Conservation (phyloP, 2,329 filamentous ascomycete genomes). For the Botryotinia narcissicola region DNA sequence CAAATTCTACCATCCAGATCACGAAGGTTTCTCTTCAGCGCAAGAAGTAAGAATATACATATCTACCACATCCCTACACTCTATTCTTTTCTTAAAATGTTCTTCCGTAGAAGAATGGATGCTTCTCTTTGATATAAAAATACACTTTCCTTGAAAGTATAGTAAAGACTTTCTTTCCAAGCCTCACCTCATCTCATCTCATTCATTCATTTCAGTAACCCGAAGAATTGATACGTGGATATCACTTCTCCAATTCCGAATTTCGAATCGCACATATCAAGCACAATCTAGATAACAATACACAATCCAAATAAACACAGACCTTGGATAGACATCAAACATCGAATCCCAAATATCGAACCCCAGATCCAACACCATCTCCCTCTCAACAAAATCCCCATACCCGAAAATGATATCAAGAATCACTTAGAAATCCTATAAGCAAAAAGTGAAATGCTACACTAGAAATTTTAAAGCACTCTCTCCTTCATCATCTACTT, state of each 20-base stretch:
- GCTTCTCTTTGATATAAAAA: background rate
- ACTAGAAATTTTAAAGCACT: background rate
- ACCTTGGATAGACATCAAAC: background rate
- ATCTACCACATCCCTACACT: too few relatives aligned
- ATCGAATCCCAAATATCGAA: too few relatives aligned
- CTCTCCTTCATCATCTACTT: background rate
- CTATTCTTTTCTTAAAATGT: rapidly evolving
- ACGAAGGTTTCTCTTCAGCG: too few relatives aligned
- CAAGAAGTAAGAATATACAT: too few relatives aligned
- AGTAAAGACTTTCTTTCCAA: background rate
- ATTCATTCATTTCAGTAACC: background rate
- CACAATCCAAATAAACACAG: background rate
- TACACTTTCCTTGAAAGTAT: rapidly evolving
- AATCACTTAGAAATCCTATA: too few relatives aligned
- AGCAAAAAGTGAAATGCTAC: background rate
- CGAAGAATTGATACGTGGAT: rapidly evolving
- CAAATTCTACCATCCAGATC: background rate
- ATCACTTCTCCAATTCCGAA: background rate
- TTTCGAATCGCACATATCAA: rapidly evolving
- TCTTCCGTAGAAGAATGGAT: too few relatives aligned
- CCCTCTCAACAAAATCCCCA: background rate
- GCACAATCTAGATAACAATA: background rate
- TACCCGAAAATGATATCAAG: background rate
- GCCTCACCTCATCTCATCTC: background rate
- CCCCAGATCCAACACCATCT: too few relatives aligned